Conservation (phyloP, 2,329 filamentous ascomycete genomes). For the Fusarium cyanostomum region DNA sequence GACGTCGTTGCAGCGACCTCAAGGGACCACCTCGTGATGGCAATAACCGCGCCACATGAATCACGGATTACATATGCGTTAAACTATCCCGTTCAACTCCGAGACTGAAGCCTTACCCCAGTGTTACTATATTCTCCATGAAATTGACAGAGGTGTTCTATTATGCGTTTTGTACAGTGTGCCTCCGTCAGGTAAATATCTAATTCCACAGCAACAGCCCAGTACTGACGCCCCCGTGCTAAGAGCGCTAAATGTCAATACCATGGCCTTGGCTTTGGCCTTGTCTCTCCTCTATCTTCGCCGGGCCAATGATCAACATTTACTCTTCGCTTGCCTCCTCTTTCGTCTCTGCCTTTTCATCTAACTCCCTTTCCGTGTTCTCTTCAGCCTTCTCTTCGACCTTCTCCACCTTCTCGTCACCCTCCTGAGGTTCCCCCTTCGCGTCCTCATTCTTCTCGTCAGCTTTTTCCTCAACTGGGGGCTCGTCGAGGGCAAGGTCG, state of each 20-base stretch:
- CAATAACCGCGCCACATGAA: conserved; percentile 3
- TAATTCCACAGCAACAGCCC: conserved; percentile 8
- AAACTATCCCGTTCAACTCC: neutral
- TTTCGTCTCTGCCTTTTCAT: conserved; percentile 4
- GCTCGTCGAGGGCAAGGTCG: conserved; percentile 64
- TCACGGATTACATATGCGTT: neutral
- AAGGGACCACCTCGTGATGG: neutral
- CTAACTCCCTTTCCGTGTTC: conserved; percentile 1
- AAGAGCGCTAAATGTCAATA: neutral
- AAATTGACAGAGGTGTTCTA: conserved; percentile 10
- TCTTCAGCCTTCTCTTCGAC: conserved; percentile 11
- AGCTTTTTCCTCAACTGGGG: conserved; percentile 16
- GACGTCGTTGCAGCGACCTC: conserved; percentile 27
- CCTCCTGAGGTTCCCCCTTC: conserved; percentile 2
- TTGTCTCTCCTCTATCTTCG: neutral
- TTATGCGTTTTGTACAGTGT: conserved; percentile 15
- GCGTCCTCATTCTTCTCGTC: neutral
- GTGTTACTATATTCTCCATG: neutral
- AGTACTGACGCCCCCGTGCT: conserved; percentile 13
- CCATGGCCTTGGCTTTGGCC: neutral
- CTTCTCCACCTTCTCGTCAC: conserved; percentile 3
- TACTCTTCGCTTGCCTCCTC: conserved; percentile 7
- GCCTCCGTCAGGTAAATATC: conserved; percentile 1
- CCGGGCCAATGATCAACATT: neutral
- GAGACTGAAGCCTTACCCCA: no score